These are phyloP conservation scores for Sphagnum tenellum DNA, from an alignment of 225 moss, liverwort and hornwort genomes.

Conservation along the genomic window DNA sequence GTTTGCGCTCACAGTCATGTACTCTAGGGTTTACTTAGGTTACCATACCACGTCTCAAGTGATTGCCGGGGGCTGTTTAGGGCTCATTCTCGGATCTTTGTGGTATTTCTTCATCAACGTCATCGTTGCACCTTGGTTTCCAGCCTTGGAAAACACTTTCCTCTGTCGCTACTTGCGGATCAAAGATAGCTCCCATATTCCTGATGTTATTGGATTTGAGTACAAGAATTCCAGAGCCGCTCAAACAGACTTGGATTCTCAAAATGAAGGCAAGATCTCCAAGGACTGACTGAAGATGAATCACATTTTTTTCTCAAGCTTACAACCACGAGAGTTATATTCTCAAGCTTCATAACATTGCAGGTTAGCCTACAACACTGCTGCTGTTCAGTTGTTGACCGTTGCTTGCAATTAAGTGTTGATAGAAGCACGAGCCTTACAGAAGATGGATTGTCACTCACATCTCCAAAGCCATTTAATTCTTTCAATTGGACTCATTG, in stretches of 20 bases:
- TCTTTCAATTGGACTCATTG: too few relatives aligned
- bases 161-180: slow-evolving; percentile 70
- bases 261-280: too few relatives aligned
- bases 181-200: slow-evolving; percentile 92
- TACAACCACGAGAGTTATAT: too few relatives aligned
- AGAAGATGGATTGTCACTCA: too few relatives aligned
- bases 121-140: slow-evolving; percentile 50
- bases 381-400: too few relatives aligned
- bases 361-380: too few relatives aligned
- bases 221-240: slow-evolving; percentile 69
- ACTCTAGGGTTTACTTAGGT: slow-evolving; percentile 90
- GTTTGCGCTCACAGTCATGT: slow-evolving; percentile 71
- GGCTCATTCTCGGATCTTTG: slow-evolving; percentile 43
- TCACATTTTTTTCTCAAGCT: too few relatives aligned
- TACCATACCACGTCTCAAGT: slow-evolving; percentile 78
- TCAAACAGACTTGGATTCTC: slow-evolving; percentile 10
- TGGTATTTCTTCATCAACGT: slow-evolving; percentile 63
- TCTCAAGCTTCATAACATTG: too few relatives aligned
- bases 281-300: too few relatives aligned
- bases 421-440: too few relatives aligned
- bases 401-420: too few relatives aligned
- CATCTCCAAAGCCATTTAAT: too few relatives aligned
- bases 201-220: slow-evolving; percentile 83
- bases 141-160: slow-evolving; percentile 47
- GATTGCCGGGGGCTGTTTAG: slow-evolving; percentile 62